Evolutionary conservation across 148 eudicot species (phyloP).

Genomic region (Fagopyrum homotropicum): DNA sequence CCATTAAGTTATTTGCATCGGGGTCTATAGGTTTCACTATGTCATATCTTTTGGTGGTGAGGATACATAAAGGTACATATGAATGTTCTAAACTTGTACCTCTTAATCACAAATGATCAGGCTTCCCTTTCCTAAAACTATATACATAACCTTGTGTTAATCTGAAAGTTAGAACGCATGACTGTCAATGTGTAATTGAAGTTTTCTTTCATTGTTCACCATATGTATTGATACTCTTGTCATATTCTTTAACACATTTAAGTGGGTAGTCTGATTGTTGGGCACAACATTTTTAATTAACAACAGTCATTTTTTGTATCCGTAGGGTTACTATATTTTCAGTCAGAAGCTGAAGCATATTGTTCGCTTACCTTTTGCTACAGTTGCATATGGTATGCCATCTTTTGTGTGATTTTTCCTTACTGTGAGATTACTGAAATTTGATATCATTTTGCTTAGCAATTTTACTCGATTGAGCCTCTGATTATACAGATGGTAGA

Average conservation of each 20-base stretch:
- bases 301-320: constrained; percentile 11
- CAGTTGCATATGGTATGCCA: constrained; percentile 73
- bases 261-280: neutral
- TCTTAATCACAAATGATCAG: neutral
- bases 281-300: neutral
- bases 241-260: neutral
- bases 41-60: neutral
- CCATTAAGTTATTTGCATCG: neutral
- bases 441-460: neutral
- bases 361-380: constrained; percentile 82
- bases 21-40: neutral
- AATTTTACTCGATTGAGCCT: neutral
- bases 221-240: neutral
- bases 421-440: neutral
- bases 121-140: neutral
- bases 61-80: neutral
- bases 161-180: neutral
- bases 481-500: neutral
- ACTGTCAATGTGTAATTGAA: neutral
- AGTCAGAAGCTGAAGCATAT: constrained; percentile 94
- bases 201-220: neutral
- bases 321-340: constrained; percentile 88
- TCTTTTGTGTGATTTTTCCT: neutral
- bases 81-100: neutral
- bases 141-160: neutral